phyloP scores from a whole-genome alignment of 208 protist genomes.

The Trypanosoma vivax region DNA sequence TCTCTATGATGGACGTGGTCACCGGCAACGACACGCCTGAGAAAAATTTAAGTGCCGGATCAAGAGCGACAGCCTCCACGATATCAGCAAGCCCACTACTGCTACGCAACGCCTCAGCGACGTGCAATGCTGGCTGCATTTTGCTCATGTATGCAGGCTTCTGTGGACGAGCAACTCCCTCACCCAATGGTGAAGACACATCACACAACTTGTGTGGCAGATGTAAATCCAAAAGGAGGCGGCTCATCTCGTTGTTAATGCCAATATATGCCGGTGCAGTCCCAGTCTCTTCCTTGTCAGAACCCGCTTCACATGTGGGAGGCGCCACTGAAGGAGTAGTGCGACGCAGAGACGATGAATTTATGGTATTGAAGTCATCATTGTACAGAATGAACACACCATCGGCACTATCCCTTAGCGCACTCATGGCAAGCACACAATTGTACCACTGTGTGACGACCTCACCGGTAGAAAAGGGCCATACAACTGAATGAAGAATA shows the following conservation, averaged over 20 bases:
- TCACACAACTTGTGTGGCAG: conserved; percentile 52
- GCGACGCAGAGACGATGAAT: too few species aligned
- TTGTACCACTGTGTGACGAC: conserved; percentile 89
- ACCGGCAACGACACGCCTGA: conserved; percentile 25
- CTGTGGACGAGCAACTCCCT: background rate
- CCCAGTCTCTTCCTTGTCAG: too few species aligned
- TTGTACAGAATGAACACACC: conserved; percentile 60
- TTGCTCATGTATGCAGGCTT: too few species aligned
- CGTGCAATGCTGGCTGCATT: too few species aligned
- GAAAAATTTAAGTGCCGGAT: conserved; percentile 73
- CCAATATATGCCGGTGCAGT: too few species aligned
- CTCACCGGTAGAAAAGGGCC: conserved; percentile 75
- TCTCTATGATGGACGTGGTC: background rate
- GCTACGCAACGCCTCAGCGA: conserved; percentile 19
- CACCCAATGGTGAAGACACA: conserved; percentile 4
- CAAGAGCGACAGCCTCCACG: conserved; percentile 48
- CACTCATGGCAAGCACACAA: conserved; percentile 48
- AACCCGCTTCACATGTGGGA: too few species aligned
- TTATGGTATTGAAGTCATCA: conserved; percentile 32
- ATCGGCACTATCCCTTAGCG: conserved; percentile 56
- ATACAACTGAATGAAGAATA: conserved; percentile 66
- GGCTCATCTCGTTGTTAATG: conserved; percentile 41
- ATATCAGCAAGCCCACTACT: conserved; percentile 30
- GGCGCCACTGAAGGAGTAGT: too few species aligned
- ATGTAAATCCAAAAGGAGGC: conserved; percentile 45